Evolutionary conservation across 495 filamentous ascomycete genomes (phyloP), one percentile per base, ranked within the genome.

Genomic region (Chaetomium tenue): DNA sequence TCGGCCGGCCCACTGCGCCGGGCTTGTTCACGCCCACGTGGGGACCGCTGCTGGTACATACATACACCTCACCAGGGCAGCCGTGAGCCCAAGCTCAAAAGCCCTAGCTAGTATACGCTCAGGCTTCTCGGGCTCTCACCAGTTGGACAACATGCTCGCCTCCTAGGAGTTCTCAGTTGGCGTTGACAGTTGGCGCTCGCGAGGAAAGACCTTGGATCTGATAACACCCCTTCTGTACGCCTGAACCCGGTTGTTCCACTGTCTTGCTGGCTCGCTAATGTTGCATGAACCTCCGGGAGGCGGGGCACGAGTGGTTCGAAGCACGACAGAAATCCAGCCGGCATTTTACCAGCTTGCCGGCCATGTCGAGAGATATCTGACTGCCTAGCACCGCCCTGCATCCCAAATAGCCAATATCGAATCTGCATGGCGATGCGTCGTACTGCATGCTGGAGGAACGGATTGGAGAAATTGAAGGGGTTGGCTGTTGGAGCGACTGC

Each of bases 271-370:
- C 8, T 37, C 33, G 33, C 33, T 8, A 37, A 37, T 37, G 33
- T 37, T 37, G 33, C 33, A 37, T 37, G 33, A 37, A 37, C 71
- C 28, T 28, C 59, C 50, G 23, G 62, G 58, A 69, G 60, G 53
- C 33, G 55, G 57, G 63, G 64, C 37, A 66, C 61, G 12, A 40
- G 58, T 64, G 63, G 52, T 59, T 64, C 62, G 53, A 63, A 67
- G 61, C 58, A 69, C 59, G 39, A 65, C 65, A 67, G 63, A 23
- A 62, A 59, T 63, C 71, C 68, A 73, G 63, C 69, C 72, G 67
- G 70, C 70, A 76, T 74, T 77, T 76, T 78, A 70, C 71, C 75
- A 72, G 70, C 64, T 70, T 68, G 65, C 65, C 74, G 75, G 74
- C 68, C 68, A 66, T 74, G 54, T 58, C 67, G 61, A 68, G 58